Evolutionary conservation across 331 rosid genomes (phyloP).

Genomic region (Rhamnella rubrinervis): DNA sequence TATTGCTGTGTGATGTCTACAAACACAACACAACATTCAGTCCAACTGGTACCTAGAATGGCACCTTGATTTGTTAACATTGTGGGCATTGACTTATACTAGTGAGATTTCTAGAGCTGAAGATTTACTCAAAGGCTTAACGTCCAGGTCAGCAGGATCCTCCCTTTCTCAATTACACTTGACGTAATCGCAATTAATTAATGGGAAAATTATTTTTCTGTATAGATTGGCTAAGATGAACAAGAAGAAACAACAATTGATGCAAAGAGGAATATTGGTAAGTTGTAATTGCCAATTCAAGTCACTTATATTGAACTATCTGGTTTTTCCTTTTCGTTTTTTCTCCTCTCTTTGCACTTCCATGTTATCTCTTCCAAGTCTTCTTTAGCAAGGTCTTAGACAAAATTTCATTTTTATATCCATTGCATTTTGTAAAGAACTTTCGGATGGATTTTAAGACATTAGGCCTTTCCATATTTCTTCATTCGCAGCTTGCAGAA

Average conservation of each 20-base stretch:
- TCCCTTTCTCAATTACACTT: constrained; percentile 6
- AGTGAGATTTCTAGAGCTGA: constrained; percentile 57
- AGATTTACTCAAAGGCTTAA: constrained; percentile 64
- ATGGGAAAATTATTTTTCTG: constrained; percentile 9
- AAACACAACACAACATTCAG: constrained; percentile 34
- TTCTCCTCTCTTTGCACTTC: neutral
- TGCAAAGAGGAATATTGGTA: constrained; percentile 68
- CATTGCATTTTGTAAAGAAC: neutral
- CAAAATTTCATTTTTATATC: neutral
- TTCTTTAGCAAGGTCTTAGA: neutral
- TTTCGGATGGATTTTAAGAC: neutral
- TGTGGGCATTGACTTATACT: constrained; percentile 71
- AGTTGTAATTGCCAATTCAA: constrained; percentile 24
- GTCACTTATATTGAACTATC: constrained; percentile 1
- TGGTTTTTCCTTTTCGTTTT: constrained; percentile 7
- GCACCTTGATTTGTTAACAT: constrained; percentile 61
- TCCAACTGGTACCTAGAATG: constrained; percentile 79
- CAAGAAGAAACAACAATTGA: constrained; percentile 51
- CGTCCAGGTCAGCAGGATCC: constrained; percentile 50
- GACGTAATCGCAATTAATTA: constrained; percentile 5
- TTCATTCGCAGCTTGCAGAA: constrained; percentile 74
- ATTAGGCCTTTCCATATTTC: constrained; percentile 8
- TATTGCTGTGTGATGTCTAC: constrained; percentile 12
- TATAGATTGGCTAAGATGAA: constrained; percentile 60
- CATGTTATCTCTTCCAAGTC: constrained; percentile 5